Evolutionary conservation across 306 rosid species (phyloP), one percentile per base, ranked within the genome.

Genomic region (Lathyrus tuberosus): DNA sequence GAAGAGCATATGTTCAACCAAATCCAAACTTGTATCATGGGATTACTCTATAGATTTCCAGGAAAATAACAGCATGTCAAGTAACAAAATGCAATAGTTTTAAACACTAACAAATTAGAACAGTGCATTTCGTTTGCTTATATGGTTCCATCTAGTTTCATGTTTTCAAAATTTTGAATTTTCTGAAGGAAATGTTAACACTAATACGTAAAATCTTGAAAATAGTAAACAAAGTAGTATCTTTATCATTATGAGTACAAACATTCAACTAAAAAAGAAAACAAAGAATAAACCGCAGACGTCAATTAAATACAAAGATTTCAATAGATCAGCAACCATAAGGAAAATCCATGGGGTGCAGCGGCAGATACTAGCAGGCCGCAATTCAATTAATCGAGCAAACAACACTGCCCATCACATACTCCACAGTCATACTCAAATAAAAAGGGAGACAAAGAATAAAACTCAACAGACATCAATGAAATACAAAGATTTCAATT

Each of bases 1-100:
- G 63, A 70, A 65, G 66, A 73, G 20, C 48, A 37, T 56, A 52
- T 69, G 56, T 59, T 71, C 16, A 15, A 66, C 38, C 33, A 33
- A 66, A 15, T 31, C 63, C 71, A 2, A 24, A 20, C 15, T 47
- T 47, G 12, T 63, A 75, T 13, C 22, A 35, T 22, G 28, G 31
- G 47, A 43, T 64, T 15, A 18, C 54, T 65, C 12, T 10, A 52
- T 15, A 69, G 31, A 59, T 62, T 42, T 62, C 47, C 72, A 72
- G 1, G n/a, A 51, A 63, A 53, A 30, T n/a, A 24, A 58, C 16
- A 30, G 10, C 9, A 40, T 17, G 69, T 28, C 73, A 68, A 69
- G 46, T 69, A 61, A 63, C 24, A 54, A 61, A 47, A 11, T 3
- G 18, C 43, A 61, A 30, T 6, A 46, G 8, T 64, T 77, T 43